phyloP scores from a whole-genome alignment of 2,329 filamentous ascomycete genomes.

The Xylariaceae sp. region DNA sequence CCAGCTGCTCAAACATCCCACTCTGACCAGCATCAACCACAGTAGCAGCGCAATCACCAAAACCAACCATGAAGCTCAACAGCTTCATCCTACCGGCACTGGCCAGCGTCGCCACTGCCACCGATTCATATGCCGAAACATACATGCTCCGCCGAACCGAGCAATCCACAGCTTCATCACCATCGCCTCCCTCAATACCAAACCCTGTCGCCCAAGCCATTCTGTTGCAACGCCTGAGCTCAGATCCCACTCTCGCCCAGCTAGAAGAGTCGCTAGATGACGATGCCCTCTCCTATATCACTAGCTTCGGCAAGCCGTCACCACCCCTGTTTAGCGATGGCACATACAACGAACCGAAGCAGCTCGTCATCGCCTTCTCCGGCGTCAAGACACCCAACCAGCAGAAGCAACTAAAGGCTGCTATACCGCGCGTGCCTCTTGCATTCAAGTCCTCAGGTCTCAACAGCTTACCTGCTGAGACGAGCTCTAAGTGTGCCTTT shows the following conservation, averaged over 20 bases:
- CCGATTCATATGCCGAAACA: constrained; percentile 41
- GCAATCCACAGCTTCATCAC: constrained; percentile 24
- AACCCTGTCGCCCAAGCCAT: constrained; percentile 55
- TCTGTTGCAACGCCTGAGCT: constrained; percentile 53
- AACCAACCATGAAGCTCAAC: constrained; percentile 37
- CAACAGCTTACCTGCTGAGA: constrained; percentile 41
- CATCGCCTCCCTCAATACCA: constrained; percentile 41
- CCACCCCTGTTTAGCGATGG: constrained; percentile 46
- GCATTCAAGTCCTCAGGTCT: constrained; percentile 46
- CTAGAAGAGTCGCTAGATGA: constrained; percentile 41
- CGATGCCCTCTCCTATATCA: constrained; percentile 52
- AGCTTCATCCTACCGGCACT: constrained; percentile 37
- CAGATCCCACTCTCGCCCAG: constrained; percentile 46
- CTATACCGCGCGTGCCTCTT: constrained; percentile 38
- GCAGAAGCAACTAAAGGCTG: constrained; percentile 39
- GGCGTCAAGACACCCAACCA: constrained; percentile 46
- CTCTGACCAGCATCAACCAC: no score
- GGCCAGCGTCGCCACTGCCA: constrained; percentile 33
- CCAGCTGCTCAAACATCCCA: background rate
- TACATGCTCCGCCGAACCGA: constrained; percentile 46
- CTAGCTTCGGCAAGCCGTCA: constrained; percentile 54
- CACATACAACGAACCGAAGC: constrained; percentile 37
- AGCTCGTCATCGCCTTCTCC: constrained; percentile 59
- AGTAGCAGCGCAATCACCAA: constrained; percentile 13
- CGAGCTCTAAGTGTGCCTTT: constrained; percentile 37